Evolutionary conservation across 257 asterid species (phyloP), one percentile per base, ranked within the genome.

Genomic region (Primulina tabacum): DNA sequence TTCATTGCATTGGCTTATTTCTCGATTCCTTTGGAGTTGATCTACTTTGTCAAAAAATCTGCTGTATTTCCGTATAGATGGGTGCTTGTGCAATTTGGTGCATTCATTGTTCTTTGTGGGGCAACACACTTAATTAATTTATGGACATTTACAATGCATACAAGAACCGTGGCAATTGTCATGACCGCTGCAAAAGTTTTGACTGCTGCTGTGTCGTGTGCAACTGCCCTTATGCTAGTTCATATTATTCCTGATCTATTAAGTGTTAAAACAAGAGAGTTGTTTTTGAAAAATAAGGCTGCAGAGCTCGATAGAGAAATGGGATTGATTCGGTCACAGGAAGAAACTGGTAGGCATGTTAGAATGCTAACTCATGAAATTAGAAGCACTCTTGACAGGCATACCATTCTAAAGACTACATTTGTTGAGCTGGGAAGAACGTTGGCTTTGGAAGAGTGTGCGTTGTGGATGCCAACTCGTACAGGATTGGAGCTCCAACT

Each of bases 71-170:
- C 99, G 0, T 94, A 94, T 70, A 81, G 90, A 84, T 94, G 99
- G 99, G 99, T 94, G 78, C 96, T 94, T 37, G 96, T 94, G 74
- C 99, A 94, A 87, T 94, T 94, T 63, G 99, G 99, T 73, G 99
- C 99, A 29, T 94, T 94, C 72, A 94, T 94, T 64, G 96, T 94
- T 78, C 97, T 94, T 29, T 94, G 99, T 77, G 99, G 99, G 26
- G 97, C 97, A 9, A 94, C 99, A 24, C 99, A 94, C 78, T 83
- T 94, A 53, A 94, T 94, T 57, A 94, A 85, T 75, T 76, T 94
- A 57, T 94, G 99, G 99, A 94, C 99, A 9, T 88, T 89, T 64
- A 82, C 77, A 24, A 70, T 82, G 80, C 97, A 94, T 77, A 81
- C 99, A 2, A 88, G 91, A 81, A 94, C 91, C 2, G 96, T 91